Percentiles rank a stretch among this genome's conserved stretches.
Conservation (phyloP, 768 basidiomycete species). For the Hydnomerulius pinastri region DNA sequence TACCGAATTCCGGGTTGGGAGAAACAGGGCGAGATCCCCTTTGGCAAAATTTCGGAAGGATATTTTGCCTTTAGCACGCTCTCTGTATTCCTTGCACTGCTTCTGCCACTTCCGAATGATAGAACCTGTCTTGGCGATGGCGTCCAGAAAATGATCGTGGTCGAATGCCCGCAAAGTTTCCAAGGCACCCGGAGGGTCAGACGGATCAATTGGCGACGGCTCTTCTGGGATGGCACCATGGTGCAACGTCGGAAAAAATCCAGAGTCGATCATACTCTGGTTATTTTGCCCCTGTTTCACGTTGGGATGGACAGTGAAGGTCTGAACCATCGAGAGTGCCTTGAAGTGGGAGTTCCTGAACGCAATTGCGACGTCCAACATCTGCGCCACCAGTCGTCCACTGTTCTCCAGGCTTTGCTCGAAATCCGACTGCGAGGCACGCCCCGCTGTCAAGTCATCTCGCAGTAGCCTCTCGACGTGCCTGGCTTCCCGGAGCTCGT, state of each 20-base stretch:
- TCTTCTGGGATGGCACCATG: conserved; percentile 54
- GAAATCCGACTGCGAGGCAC: conserved; percentile 64
- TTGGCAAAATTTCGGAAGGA: conserved; percentile 94
- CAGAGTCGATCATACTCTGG: conserved; percentile 49
- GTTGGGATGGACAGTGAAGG: conserved; percentile 54
- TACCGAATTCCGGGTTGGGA: conserved; percentile 93
- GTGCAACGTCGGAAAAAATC: conserved; percentile 51
- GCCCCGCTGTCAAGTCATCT: conserved; percentile 72
- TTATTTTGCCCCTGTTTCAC: conserved; percentile 42
- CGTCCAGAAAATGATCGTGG: conserved; percentile 83
- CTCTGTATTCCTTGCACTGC: conserved; percentile 93
- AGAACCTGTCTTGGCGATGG: conserved; percentile 76
- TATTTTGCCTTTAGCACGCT: conserved; percentile 95
- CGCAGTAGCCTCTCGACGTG: conserved; percentile 69
- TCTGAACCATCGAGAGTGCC: conserved; percentile 62
- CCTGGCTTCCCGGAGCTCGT: conserved; percentile 66
- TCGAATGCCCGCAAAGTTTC: conserved; percentile 75
- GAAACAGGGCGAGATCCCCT: conserved; percentile 92
- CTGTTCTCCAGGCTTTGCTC: conserved; percentile 68
- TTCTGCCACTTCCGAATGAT: conserved; percentile 97
- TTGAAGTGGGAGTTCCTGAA: conserved; percentile 79
- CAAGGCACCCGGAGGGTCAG: conserved; percentile 69
- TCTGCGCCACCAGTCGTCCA: conserved; percentile 73
- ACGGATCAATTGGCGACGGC: conserved; percentile 76
- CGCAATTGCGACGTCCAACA: conserved; percentile 76